A percentile compares a stretch with the other conserved stretches of the same genome.
phyloP scores from a whole-genome alignment of 2,329 filamentous ascomycete species.

The Arachnomyces sp. region DNA sequence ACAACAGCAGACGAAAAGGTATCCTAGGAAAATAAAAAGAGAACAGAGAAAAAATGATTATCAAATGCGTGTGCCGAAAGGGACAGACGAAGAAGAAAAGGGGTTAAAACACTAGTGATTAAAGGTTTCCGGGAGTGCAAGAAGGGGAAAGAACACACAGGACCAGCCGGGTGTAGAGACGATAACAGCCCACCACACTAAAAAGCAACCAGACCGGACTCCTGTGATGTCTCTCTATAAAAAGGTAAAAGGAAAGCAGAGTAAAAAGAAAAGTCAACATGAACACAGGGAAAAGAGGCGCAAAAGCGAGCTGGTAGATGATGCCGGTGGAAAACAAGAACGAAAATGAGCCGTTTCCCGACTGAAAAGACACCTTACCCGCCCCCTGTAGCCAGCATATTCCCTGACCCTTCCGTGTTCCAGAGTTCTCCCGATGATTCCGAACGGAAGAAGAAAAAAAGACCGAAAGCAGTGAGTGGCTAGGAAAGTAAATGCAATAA shows the following conservation, averaged over 20 bases:
- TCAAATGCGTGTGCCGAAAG: too few relatives aligned
- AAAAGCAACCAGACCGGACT: conserved; percentile 37
- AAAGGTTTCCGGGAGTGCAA: conserved; percentile 33
- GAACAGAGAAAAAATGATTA: conserved; percentile 1
- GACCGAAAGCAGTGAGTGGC: conserved; percentile 10
- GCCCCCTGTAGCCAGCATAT: conserved; percentile 28
- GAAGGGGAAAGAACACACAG: conserved; percentile 34
- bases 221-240: conserved; percentile 29
- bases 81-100: not conserved
- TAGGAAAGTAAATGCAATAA: conserved; percentile 14
- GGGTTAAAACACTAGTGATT: conserved; percentile 10
- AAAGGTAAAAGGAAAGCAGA: conserved; percentile 1
- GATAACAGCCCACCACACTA: conserved; percentile 30
- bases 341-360: conserved; percentile 21
- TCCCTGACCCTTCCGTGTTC: conserved; percentile 24
- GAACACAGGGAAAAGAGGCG: conserved; percentile 10
- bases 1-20: not conserved
- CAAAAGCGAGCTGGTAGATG: conserved; percentile 10
- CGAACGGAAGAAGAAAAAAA: conserved; percentile 34
- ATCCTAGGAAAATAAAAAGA: conserved; percentile 15
- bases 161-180: conserved; percentile 39
- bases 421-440: conserved; percentile 26
- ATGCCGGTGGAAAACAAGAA: conserved; percentile 8
- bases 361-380: conserved; percentile 26
- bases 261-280: conserved; percentile 3